Percentiles rank a stretch among this genome's conserved stretches.
phyloP scores from a whole-genome alignment of 345 rosid genomes.

The Limnanthes douglasii region DNA sequence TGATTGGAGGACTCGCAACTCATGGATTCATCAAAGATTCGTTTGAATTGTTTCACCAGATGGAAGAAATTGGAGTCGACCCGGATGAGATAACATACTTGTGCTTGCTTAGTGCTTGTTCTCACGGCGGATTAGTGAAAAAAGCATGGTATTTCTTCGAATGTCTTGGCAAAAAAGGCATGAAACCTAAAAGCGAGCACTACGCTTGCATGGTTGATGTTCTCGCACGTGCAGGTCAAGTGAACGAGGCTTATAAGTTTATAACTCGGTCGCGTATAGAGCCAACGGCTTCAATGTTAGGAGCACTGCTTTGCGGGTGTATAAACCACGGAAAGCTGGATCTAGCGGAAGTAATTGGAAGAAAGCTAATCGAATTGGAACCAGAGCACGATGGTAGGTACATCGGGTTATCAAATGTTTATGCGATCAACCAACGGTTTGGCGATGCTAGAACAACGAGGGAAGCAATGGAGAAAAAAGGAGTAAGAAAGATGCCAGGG shows the following conservation, averaged over 20 bases:
- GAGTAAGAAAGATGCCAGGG: conserved; percentile 64
- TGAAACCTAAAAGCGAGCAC: conserved; percentile 52
- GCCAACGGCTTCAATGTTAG: conserved; percentile 60
- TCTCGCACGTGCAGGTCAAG: conserved; percentile 57
- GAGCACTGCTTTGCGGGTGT: conserved; percentile 68
- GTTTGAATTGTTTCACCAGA: conserved; percentile 38
- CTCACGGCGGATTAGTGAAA: conserved; percentile 64
- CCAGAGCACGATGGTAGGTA: conserved; percentile 72
- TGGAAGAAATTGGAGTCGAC: conserved; percentile 30
- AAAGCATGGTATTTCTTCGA: conserved; percentile 55
- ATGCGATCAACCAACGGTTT: conserved; percentile 39
- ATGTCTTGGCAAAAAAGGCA: conserved; percentile 23
- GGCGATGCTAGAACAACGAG: conserved; percentile 48
- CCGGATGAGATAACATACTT: conserved; percentile 73
- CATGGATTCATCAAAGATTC: conserved; percentile 57
- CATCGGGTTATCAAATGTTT: conserved; percentile 47
- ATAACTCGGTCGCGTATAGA: conserved; percentile 32
- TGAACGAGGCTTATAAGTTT: conserved; percentile 45
- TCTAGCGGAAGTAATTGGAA: conserved; percentile 57
- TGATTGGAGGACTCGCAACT: conserved; percentile 76
- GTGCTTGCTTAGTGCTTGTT: conserved; percentile 68
- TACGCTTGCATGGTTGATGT: conserved; percentile 83
- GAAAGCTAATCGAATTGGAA: conserved; percentile 55
- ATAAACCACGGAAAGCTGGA: conserved; percentile 44
- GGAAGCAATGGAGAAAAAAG: conserved; percentile 67